Conservation (phyloP, 1,139 yeast genomes). For the Kurtzmaniella natalensis region DNA sequence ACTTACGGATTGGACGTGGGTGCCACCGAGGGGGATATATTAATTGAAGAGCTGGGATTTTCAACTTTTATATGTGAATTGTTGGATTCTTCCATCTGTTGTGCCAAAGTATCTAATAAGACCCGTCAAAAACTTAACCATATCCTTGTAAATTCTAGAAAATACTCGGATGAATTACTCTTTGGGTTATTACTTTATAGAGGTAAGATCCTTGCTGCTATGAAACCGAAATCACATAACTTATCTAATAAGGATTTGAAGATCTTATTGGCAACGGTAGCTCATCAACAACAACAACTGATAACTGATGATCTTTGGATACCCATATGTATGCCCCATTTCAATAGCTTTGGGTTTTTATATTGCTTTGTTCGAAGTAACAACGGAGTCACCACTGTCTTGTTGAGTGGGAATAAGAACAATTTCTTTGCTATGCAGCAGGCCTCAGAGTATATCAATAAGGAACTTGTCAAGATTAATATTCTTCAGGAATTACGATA, state of each 20-base stretch:
- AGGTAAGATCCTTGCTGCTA: constrained; percentile 22
- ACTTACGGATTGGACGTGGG: constrained; percentile 23
- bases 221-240: constrained; percentile 34
- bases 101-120: constrained; percentile 30
- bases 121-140: constrained; percentile 28
- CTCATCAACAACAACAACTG: constrained; percentile 17
- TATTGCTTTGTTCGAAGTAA: constrained; percentile 73
- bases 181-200: constrained; percentile 26
- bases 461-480: constrained; percentile 27
- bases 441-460: constrained; percentile 50
- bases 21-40: not conserved
- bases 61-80: constrained; percentile 26
- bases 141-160: constrained; percentile 23
- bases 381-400: constrained; percentile 53
- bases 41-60: constrained; percentile 14
- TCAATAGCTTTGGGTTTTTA: constrained; percentile 82
- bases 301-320: constrained; percentile 78
- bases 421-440: constrained; percentile 72
- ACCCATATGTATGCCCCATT: constrained; percentile 88
- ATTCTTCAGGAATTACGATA: constrained; percentile 5
- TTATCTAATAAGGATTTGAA: constrained; percentile 30
- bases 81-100: constrained; percentile 25
- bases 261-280: constrained; percentile 25
- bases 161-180: constrained; percentile 24
- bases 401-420: constrained; percentile 80